phyloP scores from a whole-genome alignment of 345 rosid species.

The Durio zibethinus region DNA sequence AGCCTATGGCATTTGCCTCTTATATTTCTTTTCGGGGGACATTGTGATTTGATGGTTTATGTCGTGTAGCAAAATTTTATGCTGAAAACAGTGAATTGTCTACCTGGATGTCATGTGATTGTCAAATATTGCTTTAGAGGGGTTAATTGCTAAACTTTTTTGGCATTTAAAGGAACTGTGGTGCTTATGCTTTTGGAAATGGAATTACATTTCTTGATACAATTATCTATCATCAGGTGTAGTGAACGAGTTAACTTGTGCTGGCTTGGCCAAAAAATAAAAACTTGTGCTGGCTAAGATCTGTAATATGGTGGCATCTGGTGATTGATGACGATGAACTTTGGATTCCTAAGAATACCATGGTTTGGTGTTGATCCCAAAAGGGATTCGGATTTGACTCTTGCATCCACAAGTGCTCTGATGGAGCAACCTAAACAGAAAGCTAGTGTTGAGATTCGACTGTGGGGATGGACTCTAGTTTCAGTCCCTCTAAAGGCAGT shows the following conservation, averaged over 20 bases:
- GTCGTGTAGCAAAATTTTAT: background rate
- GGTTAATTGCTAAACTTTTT: background rate
- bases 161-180: background rate
- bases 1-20: background rate
- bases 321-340: slow-evolving; percentile 34
- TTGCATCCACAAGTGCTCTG: slow-evolving; percentile 28
- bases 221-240: background rate
- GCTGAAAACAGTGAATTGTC: background rate
- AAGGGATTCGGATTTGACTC: slow-evolving; percentile 37
- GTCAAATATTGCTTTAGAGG: background rate
- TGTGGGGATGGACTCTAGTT: slow-evolving; percentile 61
- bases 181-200: background rate
- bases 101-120: background rate
- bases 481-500: slow-evolving; percentile 56
- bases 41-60: background rate
- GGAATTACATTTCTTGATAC: background rate
- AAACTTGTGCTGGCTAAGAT: background rate
- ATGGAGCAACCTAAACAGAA: slow-evolving; percentile 38
- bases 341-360: slow-evolving; percentile 39
- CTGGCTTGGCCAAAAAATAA: too few relatives aligned
- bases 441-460: slow-evolving; percentile 35
- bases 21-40: background rate
- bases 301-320: background rate
- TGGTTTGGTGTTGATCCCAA: slow-evolving; percentile 35
- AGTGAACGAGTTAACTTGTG: background rate